Evolutionary conservation across 2,329 filamentous ascomycete species (phyloP).

Genomic region (Fusarium phyllophilum): DNA sequence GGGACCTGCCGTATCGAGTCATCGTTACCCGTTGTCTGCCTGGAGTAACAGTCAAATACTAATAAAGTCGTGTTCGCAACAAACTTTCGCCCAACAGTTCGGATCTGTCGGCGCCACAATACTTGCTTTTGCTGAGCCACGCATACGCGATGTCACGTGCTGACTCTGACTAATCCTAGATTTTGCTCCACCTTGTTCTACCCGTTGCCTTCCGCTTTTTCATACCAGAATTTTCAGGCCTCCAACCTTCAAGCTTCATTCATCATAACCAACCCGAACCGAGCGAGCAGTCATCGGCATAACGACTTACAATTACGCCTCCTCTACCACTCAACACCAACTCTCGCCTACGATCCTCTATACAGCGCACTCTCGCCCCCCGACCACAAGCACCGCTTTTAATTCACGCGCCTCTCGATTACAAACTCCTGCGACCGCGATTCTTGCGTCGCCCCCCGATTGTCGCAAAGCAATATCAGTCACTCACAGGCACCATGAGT

Average conservation of each 20-base stretch:
- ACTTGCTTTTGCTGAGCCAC: constrained; percentile 32
- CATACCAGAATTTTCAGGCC: constrained; percentile 52
- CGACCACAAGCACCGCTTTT: neutral
- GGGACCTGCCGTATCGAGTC: constrained; percentile 38
- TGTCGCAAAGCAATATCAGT: constrained; percentile 14
- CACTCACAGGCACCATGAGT: constrained; percentile 54
- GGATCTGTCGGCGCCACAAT: constrained; percentile 40
- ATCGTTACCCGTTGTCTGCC: constrained; percentile 34
- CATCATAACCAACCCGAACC: constrained; percentile 28
- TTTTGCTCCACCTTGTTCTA: constrained; percentile 35
- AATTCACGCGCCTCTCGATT: constrained; percentile 23
- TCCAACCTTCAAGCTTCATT: constrained; percentile 40
- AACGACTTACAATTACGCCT: constrained; percentile 11
- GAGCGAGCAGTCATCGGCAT: constrained; percentile 18
- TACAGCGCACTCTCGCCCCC: neutral
- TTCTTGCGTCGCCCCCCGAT: constrained; percentile 24
- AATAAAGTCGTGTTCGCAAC: constrained; percentile 37
- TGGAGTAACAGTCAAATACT: constrained; percentile 38
- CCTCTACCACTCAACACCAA: neutral
- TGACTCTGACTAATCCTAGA: constrained; percentile 46
- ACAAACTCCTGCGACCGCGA: constrained; percentile 17
- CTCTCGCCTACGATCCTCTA: neutral
- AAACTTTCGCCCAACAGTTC: constrained; percentile 19
- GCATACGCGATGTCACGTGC: constrained; percentile 45
- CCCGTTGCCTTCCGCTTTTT: constrained; percentile 43